phyloP scores from a whole-genome alignment of 2,329 filamentous ascomycete genomes.

The Fusarium neocosmosporiellum region DNA sequence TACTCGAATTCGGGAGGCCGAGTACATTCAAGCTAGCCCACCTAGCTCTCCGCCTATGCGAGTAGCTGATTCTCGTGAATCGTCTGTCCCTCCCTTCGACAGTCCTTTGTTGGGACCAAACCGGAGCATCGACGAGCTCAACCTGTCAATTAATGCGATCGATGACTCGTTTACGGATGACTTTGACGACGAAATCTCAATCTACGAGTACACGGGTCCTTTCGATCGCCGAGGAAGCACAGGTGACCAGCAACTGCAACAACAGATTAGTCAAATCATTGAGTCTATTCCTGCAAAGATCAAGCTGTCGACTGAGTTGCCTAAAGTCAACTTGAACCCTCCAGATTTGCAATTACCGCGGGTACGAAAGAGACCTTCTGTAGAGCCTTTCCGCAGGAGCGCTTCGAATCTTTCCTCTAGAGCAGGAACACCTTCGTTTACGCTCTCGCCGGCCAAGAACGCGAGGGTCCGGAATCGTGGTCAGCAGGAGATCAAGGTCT shows the following conservation, averaged over 20 bases:
- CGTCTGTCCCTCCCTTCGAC: conserved; percentile 57
- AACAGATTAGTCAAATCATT: conserved; percentile 83
- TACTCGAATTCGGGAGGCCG: conserved; percentile 46
- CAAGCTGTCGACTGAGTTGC: conserved; percentile 70
- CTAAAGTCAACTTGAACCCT: conserved; percentile 66
- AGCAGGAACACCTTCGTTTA: conserved; percentile 74
- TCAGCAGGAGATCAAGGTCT: conserved; percentile 85
- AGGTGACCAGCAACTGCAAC: conserved; percentile 77
- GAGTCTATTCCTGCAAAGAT: conserved; percentile 84
- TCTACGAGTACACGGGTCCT: conserved; percentile 44
- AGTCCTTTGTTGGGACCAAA: conserved; percentile 58
- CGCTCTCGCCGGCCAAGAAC: conserved; percentile 72
- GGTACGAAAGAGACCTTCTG: conserved; percentile 56
- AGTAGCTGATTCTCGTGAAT: conserved; percentile 28
- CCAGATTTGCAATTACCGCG: conserved; percentile 66
- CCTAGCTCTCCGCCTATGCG: conserved; percentile 60
- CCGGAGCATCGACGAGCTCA: conserved; percentile 54
- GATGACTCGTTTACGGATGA: conserved; percentile 60
- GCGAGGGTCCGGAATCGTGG: conserved; percentile 61
- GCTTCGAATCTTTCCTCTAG: conserved; percentile 64
- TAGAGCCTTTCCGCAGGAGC: conserved; percentile 59
- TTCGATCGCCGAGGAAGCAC: conserved; percentile 49
- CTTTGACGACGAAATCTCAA: conserved; percentile 55
- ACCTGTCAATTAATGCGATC: conserved; percentile 53
- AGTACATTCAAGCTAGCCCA: conserved; percentile 56